Evolutionary conservation across 139 green algal species (phyloP).

Genomic region (Closterium sp.): DNA sequence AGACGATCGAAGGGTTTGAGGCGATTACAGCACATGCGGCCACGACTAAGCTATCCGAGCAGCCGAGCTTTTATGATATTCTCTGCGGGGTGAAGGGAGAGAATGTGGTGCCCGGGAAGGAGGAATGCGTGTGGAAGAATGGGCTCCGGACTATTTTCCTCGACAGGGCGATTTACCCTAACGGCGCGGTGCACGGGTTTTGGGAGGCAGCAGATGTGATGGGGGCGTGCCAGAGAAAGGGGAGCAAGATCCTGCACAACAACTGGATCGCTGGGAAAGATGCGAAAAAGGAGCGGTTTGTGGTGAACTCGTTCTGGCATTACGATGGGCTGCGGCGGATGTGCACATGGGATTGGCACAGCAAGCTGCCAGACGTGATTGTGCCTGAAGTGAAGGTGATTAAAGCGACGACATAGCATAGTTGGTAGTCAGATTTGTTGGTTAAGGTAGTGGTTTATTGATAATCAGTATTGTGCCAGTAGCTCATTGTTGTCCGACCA

Average conservation of each 20-base stretch:
- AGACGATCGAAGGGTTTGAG: slow-evolving; percentile 22
- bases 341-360: slow-evolving; percentile 8
- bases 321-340: neutral
- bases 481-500: too few species aligned
- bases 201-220: slow-evolving; percentile 10
- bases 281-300: slow-evolving; percentile 14
- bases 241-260: slow-evolving; percentile 23
- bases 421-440: too few species aligned
- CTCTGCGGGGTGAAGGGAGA: slow-evolving; percentile 21
- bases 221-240: neutral
- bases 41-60: slow-evolving; percentile 31
- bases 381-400: neutral
- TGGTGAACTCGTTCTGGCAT: slow-evolving; percentile 7
- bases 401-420: neutral
- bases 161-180: slow-evolving; percentile 14
- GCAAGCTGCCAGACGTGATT: neutral
- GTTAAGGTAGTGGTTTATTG: too few species aligned
- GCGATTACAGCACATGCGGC: slow-evolving; percentile 14
- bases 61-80: slow-evolving; percentile 36
- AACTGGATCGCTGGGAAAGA: slow-evolving; percentile 23
- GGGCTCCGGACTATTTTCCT: slow-evolving; percentile 11
- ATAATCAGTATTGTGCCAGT: too few species aligned
- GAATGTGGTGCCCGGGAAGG: neutral
- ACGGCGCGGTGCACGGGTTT: slow-evolving; percentile 22
- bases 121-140: neutral